phyloP scores from a whole-genome alignment of 306 rosid species.

The Gleditsia sinensis region DNA sequence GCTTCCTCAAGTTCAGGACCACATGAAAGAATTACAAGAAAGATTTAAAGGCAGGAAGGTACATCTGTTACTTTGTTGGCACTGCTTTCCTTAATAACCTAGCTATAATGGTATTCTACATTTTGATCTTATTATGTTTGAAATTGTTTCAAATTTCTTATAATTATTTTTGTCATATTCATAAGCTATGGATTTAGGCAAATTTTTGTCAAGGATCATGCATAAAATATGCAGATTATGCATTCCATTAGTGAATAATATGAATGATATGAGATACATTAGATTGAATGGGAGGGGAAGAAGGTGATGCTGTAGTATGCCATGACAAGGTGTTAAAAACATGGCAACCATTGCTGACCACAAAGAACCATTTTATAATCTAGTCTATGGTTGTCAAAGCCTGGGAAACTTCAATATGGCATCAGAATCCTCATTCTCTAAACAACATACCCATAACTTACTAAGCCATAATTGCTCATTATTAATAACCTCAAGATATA shows the following conservation, averaged over 20 bases:
- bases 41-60: slow-evolving; percentile 87
- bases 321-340: slow-evolving; percentile 7
- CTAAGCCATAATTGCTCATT: background rate
- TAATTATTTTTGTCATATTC: background rate
- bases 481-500: background rate
- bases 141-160: slow-evolving; percentile 5
- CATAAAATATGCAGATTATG: background rate
- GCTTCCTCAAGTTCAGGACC: slow-evolving; percentile 48
- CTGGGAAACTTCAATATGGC: background rate
- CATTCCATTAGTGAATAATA: background rate
- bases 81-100: background rate
- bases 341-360: slow-evolving; percentile 6
- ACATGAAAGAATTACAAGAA: slow-evolving; percentile 69
- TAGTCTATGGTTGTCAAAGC: background rate
- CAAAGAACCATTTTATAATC: background rate
- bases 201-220: slow-evolving; percentile 17
- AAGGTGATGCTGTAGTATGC: too few relatives aligned
- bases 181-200: slow-evolving; percentile 14
- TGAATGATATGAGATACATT: slow-evolving; percentile 1
- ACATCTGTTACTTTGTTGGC: slow-evolving; percentile 21
- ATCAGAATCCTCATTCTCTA: background rate
- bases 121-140: slow-evolving; percentile 2
- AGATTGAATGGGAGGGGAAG: too few relatives aligned
- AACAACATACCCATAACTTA: background rate
- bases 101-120: background rate